A percentile compares a stretch with the other conserved stretches of the same genome.
Conservation (phyloP, 805 yeast species). For the Cyberlindnera galapagoensis region DNA sequence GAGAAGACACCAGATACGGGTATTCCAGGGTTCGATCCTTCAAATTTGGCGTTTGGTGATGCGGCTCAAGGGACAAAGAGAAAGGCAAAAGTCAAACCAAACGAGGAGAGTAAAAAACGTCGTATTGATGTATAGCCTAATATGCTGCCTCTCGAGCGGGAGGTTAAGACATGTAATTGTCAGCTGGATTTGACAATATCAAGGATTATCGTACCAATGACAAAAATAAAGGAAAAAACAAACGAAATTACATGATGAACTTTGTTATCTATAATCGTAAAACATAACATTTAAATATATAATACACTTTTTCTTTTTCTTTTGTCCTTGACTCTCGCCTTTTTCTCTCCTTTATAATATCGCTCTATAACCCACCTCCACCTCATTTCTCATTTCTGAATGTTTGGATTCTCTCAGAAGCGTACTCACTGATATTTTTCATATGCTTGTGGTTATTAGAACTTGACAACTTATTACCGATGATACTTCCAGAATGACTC, state of each 20-base stretch:
- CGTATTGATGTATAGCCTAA: conserved; percentile 24
- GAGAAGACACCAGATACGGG: conserved; percentile 64
- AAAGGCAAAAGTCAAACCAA: conserved; percentile 30
- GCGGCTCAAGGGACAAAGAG: conserved; percentile 26
- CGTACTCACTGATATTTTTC: conserved; percentile 19
- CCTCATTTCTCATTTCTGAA: conserved; percentile 17
- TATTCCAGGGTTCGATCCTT: conserved; percentile 69
- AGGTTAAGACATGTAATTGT: too few species aligned
- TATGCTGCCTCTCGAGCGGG: too few species aligned
- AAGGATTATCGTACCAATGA: too few species aligned
- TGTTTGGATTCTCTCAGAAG: conserved; percentile 18
- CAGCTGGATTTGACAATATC: too few species aligned
- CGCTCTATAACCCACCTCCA: background rate
- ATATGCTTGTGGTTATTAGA: conserved; percentile 18
- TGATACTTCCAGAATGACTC: conserved; percentile 66
- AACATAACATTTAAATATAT: background rate
- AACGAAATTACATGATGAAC: background rate
- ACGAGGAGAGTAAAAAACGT: conserved; percentile 25
- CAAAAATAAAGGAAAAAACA: background rate
- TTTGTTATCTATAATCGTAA: background rate
- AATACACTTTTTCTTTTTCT: background rate
- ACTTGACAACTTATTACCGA: conserved; percentile 65
- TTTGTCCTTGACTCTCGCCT: background rate
- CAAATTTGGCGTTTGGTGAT: conserved; percentile 54
- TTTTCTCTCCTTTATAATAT: too few species aligned